These are phyloP conservation scores for Trifolium pratense DNA, from an alignment of 306 rosid species.

Conservation along the genomic window DNA sequence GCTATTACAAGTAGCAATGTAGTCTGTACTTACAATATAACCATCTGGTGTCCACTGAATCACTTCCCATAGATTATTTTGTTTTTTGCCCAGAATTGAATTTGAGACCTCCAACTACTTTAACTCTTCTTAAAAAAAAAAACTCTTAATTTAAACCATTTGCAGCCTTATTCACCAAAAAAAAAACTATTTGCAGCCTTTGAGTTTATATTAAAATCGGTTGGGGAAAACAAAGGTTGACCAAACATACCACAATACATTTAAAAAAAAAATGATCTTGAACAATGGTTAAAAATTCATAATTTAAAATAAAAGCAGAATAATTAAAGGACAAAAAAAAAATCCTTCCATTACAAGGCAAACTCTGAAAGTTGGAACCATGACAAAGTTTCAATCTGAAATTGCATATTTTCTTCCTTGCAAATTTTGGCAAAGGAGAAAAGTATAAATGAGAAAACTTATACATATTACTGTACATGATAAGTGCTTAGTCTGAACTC, in stretches of 20 bases:
- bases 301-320: not conserved
- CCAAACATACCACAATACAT: not conserved
- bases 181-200: too few relatives aligned
- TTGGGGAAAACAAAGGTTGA: not conserved
- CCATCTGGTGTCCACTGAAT: constrained; percentile 96
- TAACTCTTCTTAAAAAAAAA: too few relatives aligned
- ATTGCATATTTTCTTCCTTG: constrained; percentile 36
- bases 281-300: not conserved
- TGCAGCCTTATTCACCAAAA: too few relatives aligned
- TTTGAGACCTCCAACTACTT: too few relatives aligned
- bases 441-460: constrained; percentile 41
- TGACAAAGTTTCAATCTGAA: constrained; percentile 38
- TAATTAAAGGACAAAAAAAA: not conserved
- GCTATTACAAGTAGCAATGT: constrained; percentile 5
- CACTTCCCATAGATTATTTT: too few relatives aligned
- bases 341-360: constrained; percentile 25
- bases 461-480: constrained; percentile 49
- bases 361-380: constrained; percentile 45
- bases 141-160: too few relatives aligned
- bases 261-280: not conserved
- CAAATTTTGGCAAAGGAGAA: constrained; percentile 38
- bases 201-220: not conserved
- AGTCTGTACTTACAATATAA: constrained; percentile 68
- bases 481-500: constrained; percentile 51
- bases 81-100: too few relatives aligned